Evolutionary conservation across 805 yeast species (phyloP), one percentile per base, ranked within the genome.

Genomic region (Torulaspora franciscae): DNA sequence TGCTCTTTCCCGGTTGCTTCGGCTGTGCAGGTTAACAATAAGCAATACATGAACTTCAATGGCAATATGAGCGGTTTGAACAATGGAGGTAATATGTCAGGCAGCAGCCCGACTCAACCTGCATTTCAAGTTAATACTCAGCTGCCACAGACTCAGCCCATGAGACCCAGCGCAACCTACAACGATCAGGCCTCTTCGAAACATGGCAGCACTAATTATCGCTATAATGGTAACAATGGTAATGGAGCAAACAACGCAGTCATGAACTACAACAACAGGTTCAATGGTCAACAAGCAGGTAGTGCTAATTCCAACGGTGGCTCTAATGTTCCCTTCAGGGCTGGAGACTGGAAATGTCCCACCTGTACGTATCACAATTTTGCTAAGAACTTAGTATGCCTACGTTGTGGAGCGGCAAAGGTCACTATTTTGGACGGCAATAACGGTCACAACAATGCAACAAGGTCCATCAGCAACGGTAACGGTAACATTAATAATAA

Each of bases 331-430:
- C 96, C 96, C 25, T 90, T 90, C 67, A 76, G 97, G 56, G 96
- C 96, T 2, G 96, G 96, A 42, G 97, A 89, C 67, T 90, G 96
- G 96, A 89, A 88, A 65, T 90, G 96, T 70, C 72, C 77, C 23
- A 71, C 77, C 22, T 90, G 96, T 64, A 74, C 80, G 27, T 90
- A 90, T 64, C 96, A 89, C 65, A 89, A 89, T 64, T 89, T 89
- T 72, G 96, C 96, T 3, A 89, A 89, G 59, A 89, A 89, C 64
- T 72, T 86, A 46, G 80, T 82, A 46, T 89, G 97, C 62, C 73
- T 89, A 61, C 82, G 91, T 62, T 89, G 97, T 68, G 95, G 95
- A 3, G 84, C 86, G 1, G 81, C 90, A 36, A 78, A 62, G 45
- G 54, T 56, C 9, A 37, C 50, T 8, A 42, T 43, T 8, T 23